A percentile compares a stretch with the other conserved stretches of the same genome.
phyloP scores from a whole-genome alignment of 345 rosid species.

The Brassica nigra region DNA sequence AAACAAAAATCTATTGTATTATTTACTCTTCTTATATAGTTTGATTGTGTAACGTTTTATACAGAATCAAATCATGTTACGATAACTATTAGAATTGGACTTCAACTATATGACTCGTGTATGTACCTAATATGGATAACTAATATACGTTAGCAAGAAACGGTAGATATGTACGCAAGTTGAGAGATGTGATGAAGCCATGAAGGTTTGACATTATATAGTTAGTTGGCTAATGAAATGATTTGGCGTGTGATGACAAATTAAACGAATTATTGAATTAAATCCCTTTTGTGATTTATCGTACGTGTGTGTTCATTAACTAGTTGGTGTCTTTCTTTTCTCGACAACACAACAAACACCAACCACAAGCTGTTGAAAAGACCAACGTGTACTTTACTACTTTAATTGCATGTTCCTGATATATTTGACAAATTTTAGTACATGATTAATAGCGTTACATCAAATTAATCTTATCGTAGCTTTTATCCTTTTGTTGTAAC shows the following conservation, averaged over 20 bases:
- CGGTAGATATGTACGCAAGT: not conserved
- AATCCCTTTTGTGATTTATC: too few relatives aligned
- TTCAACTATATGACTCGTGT: not conserved
- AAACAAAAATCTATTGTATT: not conserved
- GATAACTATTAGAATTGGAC: not conserved
- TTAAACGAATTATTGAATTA: too few relatives aligned
- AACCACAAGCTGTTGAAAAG: not conserved
- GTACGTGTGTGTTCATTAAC: not conserved
- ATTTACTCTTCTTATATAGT: not conserved
- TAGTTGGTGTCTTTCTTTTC: not conserved
- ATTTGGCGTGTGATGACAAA: too few relatives aligned
- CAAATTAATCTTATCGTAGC: not conserved
- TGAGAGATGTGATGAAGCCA: not conserved
- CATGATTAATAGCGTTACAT: not conserved
- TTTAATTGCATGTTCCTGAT: too few relatives aligned
- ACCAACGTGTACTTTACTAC: not conserved
- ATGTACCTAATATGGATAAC: not conserved
- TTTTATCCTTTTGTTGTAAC: not conserved
- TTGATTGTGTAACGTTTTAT: conserved; percentile 6
- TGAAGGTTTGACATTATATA: not conserved
- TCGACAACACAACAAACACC: not conserved
- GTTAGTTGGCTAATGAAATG: too few relatives aligned
- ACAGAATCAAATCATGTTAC: conserved; percentile 14
- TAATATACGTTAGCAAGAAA: not conserved
- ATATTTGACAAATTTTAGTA: too few relatives aligned